Base-by-base conservation (phyloP, 768 basidiomycete genomes). In the Strobilomyces confusus region DNA sequence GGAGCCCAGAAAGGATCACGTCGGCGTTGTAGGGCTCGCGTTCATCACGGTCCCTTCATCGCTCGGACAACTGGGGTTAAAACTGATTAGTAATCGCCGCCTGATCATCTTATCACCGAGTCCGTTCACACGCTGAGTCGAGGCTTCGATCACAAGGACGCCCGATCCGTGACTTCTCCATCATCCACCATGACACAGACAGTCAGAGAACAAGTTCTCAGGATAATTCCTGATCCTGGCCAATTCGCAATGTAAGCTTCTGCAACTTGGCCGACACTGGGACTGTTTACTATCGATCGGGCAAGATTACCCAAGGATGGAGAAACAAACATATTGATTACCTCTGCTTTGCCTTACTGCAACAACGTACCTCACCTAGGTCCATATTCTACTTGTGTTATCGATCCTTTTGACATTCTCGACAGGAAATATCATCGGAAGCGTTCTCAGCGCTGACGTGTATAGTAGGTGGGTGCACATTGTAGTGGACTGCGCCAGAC, bases 291-390 rank as follows among this genome's bases (percentile, higher is more conserved):
- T 9, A 44, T 34, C 44, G 11, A 29, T 44, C 41, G 26, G 32
- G 29, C 23, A 49, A 87, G 86, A 45, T 69, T 87, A 38, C 97
- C 97, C 12, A 86, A 87, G 69, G 79, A 85, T 42, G 95, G 95
- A 43, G 87, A 94, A 71, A 77, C 77, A 51, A 99, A 98, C 66
- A 75, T 95, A 40, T 76, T 99, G 26, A 86, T 99, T 60, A 98
- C 97, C 12, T 97, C 93, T 58, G 95, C 97, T 34, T 74, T 99
- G 51, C 97, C 97, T 1, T 94, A 94, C 66, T 93, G 92, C 70
- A 98, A 98, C 70, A 98, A 98, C 63, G 95, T 97, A 12, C 94
- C 95, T 23, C 94, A 98, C 77, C 81, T 97, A 41, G 94, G 95
- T 84, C 66, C 61, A 79, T 71, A 19, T 43, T 58, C 19, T 29